Evolutionary conservation across 1,284 basidiomycete species (phyloP).

Genomic region (Fomitiporia mediterranea): DNA sequence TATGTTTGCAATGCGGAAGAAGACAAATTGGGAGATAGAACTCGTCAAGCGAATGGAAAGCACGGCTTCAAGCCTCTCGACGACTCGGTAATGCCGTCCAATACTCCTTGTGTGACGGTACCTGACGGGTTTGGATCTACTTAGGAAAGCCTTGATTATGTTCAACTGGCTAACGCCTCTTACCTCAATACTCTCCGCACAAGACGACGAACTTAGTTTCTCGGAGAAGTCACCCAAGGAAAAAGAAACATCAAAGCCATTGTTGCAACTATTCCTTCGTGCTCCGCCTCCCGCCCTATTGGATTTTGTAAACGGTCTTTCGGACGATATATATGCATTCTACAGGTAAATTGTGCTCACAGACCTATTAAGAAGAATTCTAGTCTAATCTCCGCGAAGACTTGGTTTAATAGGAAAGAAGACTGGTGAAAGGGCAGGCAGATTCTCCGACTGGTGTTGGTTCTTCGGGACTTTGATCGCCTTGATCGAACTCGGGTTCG

Average conservation of each 20-base stretch:
- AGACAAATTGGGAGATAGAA: constrained; percentile 49
- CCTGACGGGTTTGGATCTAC: neutral
- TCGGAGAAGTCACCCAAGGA: constrained; percentile 23
- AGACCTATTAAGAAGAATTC: neutral
- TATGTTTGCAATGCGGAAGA: constrained; percentile 40
- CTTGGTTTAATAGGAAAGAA: constrained; percentile 62
- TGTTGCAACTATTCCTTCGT: constrained; percentile 67
- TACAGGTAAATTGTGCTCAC: constrained; percentile 33
- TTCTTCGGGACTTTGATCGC: constrained; percentile 69
- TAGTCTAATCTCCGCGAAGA: constrained; percentile 3
- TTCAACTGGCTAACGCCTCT: constrained; percentile 79
- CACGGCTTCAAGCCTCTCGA: constrained; percentile 61
- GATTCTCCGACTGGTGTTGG: constrained; percentile 81
- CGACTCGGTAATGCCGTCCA: constrained; percentile 51
- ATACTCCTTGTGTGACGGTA: neutral
- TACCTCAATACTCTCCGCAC: constrained; percentile 51
- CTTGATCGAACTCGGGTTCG: constrained; percentile 74
- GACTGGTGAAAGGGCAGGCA: constrained; percentile 60
- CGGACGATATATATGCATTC: constrained; percentile 73
- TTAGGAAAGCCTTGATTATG: constrained; percentile 70
- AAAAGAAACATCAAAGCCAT: constrained; percentile 35
- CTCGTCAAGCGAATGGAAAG: constrained; percentile 54
- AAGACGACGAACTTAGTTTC: constrained; percentile 30
- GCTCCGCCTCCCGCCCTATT: constrained; percentile 80
- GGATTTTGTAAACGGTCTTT: constrained; percentile 64